Conservation (phyloP, 2,329 filamentous ascomycete species). For the Colletotrichum truncatum region DNA sequence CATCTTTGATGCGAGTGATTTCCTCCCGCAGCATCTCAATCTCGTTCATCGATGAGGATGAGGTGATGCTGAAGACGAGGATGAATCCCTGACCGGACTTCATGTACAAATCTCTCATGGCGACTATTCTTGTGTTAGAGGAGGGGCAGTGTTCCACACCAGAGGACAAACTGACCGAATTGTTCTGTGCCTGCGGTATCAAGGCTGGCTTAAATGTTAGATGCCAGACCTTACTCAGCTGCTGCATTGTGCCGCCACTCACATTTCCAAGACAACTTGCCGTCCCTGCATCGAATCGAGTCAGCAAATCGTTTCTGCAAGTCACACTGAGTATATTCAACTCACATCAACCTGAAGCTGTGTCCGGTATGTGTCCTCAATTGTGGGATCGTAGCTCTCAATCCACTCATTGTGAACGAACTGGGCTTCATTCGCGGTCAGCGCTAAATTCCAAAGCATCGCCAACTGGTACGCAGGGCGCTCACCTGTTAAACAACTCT, state of each 20-base stretch:
- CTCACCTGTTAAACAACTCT: constrained; percentile 89
- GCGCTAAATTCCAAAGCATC: not conserved
- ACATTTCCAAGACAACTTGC: constrained; percentile 92
- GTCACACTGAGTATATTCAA: constrained; percentile 34
- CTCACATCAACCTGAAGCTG: constrained; percentile 85
- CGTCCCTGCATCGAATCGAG: constrained; percentile 68
- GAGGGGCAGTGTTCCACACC: not conserved
- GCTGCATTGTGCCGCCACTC: constrained; percentile 43
- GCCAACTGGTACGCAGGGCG: not conserved
- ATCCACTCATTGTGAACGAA: constrained; percentile 97
- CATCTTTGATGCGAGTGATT: constrained; percentile 91
- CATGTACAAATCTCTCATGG: constrained; percentile 87
- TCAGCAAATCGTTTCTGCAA: constrained; percentile 38
- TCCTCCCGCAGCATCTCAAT: constrained; percentile 85
- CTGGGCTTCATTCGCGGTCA: constrained; percentile 68
- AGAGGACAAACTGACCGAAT: constrained; percentile 74
- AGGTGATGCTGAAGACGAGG: constrained; percentile 92
- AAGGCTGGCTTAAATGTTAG: constrained; percentile 61
- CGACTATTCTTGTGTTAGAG: constrained; percentile 50
- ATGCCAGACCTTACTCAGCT: too few relatives aligned
- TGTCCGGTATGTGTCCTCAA: constrained; percentile 80
- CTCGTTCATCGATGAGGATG: constrained; percentile 83
- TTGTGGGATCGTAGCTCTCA: constrained; percentile 84
- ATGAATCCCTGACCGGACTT: constrained; percentile 92
- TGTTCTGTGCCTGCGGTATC: constrained; percentile 93